These are phyloP conservation scores for Nelumbo lutea DNA, from an alignment of 164 flowering plant species.

Conservation along the genomic window DNA sequence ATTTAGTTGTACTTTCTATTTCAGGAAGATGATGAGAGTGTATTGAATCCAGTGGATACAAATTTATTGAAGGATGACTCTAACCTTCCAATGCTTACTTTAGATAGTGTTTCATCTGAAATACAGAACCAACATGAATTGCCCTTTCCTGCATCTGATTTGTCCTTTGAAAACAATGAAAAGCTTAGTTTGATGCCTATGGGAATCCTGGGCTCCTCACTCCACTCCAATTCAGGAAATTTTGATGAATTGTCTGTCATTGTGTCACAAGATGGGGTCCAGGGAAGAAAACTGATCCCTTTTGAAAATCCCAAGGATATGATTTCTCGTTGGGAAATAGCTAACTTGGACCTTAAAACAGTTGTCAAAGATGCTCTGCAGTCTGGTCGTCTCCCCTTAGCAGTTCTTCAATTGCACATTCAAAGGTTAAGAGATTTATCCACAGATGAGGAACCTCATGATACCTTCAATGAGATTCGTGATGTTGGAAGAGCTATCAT, in stretches of 20 bases:
- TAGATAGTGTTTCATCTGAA: slow-evolving; percentile 25
- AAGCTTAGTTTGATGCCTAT: slow-evolving; percentile 49
- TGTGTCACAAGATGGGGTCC: slow-evolving; percentile 29
- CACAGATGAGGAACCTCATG: slow-evolving; percentile 52
- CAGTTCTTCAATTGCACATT: slow-evolving; percentile 94
- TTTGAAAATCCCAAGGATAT: slow-evolving; percentile 85
- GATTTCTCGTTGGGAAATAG: slow-evolving; percentile 84
- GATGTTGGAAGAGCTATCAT: slow-evolving; percentile 91
- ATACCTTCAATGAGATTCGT: slow-evolving; percentile 81
- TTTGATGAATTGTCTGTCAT: slow-evolving; percentile 27
- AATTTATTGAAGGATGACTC: slow-evolving; percentile 35
- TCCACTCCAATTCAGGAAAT: slow-evolving; percentile 22
- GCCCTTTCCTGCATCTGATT: slow-evolving; percentile 23
- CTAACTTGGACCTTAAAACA: slow-evolving; percentile 68
- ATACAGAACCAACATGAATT: slow-evolving; percentile 24
- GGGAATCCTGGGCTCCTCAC: slow-evolving; percentile 23
- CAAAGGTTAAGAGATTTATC: slow-evolving; percentile 46
- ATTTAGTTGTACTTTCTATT: slow-evolving; percentile 8
- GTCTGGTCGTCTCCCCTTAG: slow-evolving; percentile 93
- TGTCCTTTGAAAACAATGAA: slow-evolving; percentile 22
- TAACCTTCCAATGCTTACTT: slow-evolving; percentile 25
- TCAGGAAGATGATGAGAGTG: slow-evolving; percentile 47
- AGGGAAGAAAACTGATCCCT: slow-evolving; percentile 33
- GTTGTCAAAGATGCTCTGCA: slow-evolving; percentile 87
- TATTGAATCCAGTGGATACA: slow-evolving; percentile 16